These are phyloP conservation scores for Arthrobotrys musiformis DNA, from an alignment of 2,329 filamentous ascomycete genomes.

Conservation along the genomic window DNA sequence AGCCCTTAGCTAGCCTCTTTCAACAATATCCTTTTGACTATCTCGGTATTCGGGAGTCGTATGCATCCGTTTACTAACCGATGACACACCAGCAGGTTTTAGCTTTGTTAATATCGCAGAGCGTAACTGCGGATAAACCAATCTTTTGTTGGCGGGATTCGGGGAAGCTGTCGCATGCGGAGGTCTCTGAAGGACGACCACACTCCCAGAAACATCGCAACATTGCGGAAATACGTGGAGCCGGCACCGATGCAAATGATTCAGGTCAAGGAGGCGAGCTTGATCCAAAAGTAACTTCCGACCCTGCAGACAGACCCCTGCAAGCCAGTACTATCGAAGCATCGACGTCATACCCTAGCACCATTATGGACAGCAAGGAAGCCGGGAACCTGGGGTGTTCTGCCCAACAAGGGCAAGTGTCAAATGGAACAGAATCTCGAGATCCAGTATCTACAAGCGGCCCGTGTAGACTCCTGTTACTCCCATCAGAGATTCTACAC, in stretches of 20 bases:
- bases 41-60: constrained; percentile 2
- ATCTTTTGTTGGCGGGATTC: constrained; percentile 36
- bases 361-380: background rate
- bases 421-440: background rate
- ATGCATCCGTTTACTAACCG: constrained; percentile 6
- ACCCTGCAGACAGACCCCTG: constrained; percentile 8
- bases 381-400: background rate
- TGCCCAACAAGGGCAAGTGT: constrained; percentile 16
- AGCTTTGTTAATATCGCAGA: constrained; percentile 53
- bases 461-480: constrained; percentile 11
- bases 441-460: background rate
- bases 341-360: constrained; percentile 14
- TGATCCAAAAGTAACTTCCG: constrained; percentile 22
- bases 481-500: constrained; percentile 46
- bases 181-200: background rate
- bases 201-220: background rate
- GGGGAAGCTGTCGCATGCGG: constrained; percentile 1
- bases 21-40: background rate
- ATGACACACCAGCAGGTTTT: constrained; percentile 46
- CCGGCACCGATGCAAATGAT: background rate
- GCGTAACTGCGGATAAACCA: constrained; percentile 40
- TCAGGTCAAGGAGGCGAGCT: background rate
- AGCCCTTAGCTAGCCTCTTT: background rate
- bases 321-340: background rate
- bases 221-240: constrained; percentile 28